Evolutionary conservation across 1,284 basidiomycete genomes (phyloP).

Genomic region (Tilletia walkeri): DNA sequence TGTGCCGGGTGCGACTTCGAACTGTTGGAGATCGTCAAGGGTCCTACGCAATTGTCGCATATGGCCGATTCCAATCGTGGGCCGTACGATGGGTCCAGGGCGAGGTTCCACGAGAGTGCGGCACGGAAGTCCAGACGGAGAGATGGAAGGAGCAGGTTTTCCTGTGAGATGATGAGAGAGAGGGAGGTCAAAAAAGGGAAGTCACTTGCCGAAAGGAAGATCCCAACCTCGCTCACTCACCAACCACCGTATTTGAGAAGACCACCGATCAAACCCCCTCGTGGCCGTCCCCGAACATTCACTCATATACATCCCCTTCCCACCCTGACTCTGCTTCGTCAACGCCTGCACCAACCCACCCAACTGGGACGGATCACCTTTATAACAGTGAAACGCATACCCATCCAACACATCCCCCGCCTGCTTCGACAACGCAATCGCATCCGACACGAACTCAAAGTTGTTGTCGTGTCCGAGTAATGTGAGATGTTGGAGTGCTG

Average conservation of each 20-base stretch:
- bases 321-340: not conserved
- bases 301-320: not conserved
- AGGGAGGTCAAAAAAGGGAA: not conserved
- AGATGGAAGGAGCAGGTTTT: constrained; percentile 32
- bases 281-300: not conserved
- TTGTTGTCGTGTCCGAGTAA: constrained; percentile 36
- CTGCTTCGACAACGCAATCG: constrained; percentile 31
- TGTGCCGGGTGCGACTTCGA: constrained; percentile 11
- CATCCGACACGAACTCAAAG: constrained; percentile 33
- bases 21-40: constrained; percentile 22
- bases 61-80: constrained; percentile 33
- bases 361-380: constrained; percentile 27
- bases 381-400: constrained; percentile 43
- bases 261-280: not conserved
- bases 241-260: constrained; percentile 8
- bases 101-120: constrained; percentile 40
- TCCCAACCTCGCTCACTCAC: not conserved
- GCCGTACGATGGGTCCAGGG: constrained; percentile 31
- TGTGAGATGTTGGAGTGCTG: constrained; percentile 9
- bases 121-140: constrained; percentile 20
- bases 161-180: not conserved
- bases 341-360: not conserved
- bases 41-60: constrained; percentile 35
- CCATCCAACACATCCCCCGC: constrained; percentile 34
- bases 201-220: not conserved